phyloP scores from a whole-genome alignment of 1,284 basidiomycete genomes.

The Malassezia dermatis region DNA sequence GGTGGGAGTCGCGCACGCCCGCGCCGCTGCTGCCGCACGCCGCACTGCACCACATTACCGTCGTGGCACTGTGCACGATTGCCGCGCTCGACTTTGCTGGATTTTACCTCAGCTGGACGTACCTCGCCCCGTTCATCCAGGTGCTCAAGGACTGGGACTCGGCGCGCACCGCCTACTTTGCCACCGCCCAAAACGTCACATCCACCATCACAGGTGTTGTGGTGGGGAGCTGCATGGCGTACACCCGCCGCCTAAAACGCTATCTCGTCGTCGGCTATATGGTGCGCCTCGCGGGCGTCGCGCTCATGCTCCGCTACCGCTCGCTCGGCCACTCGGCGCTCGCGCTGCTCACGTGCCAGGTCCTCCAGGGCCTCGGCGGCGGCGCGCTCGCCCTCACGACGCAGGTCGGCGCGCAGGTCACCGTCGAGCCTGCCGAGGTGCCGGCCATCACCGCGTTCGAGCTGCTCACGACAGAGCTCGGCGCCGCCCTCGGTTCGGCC shows the following conservation, averaged over 20 bases:
- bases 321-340: conserved; percentile 55
- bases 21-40: conserved; percentile 51
- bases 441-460: conserved; percentile 72
- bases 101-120: conserved; percentile 49
- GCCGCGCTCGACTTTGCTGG: conserved; percentile 48
- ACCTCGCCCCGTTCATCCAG: conserved; percentile 42
- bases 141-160: conserved; percentile 44
- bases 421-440: conserved; percentile 64
- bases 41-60: conserved; percentile 44
- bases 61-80: conserved; percentile 45
- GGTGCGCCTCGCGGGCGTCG: conserved; percentile 60
- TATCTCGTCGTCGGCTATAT: conserved; percentile 59
- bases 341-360: conserved; percentile 51
- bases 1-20: conserved; percentile 50
- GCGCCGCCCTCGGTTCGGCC: conserved; percentile 62
- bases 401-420: conserved; percentile 68
- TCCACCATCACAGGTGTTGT: conserved; percentile 60
- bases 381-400: conserved; percentile 62
- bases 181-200: conserved; percentile 53
- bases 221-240: conserved; percentile 55
- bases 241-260: conserved; percentile 57
- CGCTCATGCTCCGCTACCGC: conserved; percentile 52
- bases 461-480: conserved; percentile 67
- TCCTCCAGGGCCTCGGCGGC: conserved; percentile 67
- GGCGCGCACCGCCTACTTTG: conserved; percentile 42